These are phyloP conservation scores for Megacollybia marginata DNA, from an alignment of 768 basidiomycete species.

Conservation along the genomic window DNA sequence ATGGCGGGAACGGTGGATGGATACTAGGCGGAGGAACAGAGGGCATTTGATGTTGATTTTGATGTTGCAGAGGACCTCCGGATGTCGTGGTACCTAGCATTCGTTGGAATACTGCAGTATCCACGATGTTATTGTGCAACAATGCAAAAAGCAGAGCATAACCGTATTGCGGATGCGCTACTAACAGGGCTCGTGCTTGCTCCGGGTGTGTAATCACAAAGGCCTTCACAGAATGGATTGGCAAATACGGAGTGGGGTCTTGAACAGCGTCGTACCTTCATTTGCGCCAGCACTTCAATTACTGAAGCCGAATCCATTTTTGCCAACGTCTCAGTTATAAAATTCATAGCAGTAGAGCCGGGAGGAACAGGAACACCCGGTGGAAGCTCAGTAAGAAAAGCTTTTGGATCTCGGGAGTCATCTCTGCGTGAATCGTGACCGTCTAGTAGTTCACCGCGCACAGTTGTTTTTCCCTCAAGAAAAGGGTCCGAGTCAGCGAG, in stretches of 20 bases:
- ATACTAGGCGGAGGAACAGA: constrained; percentile 20
- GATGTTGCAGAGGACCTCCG: constrained; percentile 12
- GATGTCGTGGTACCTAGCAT: constrained; percentile 25
- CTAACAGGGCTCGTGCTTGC: constrained; percentile 73
- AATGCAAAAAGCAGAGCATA: constrained; percentile 96
- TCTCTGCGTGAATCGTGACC: constrained; percentile 34
- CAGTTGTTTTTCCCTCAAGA: constrained; percentile 84
- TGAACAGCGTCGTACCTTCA: constrained; percentile 67
- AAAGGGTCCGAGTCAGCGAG: constrained; percentile 90
- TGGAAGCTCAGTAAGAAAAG: constrained; percentile 65
- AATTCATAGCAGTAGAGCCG: constrained; percentile 68
- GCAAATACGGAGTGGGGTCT: neutral
- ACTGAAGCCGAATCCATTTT: constrained; percentile 77
- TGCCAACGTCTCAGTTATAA: constrained; percentile 81
- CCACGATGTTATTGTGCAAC: constrained; percentile 88
- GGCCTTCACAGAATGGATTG: constrained; percentile 41
- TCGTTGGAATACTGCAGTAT: constrained; percentile 76
- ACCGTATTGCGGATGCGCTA: constrained; percentile 84
- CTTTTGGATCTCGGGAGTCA: constrained; percentile 26
- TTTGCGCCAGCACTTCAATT: constrained; percentile 92
- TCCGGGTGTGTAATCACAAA: constrained; percentile 90
- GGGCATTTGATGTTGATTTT: constrained; percentile 12
- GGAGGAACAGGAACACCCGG: constrained; percentile 66
- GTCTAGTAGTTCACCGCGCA: constrained; percentile 75
- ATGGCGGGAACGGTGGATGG: constrained; percentile 16